Conservation (phyloP, 1,139 yeast species). For the Yamadazyma conglobata region DNA sequence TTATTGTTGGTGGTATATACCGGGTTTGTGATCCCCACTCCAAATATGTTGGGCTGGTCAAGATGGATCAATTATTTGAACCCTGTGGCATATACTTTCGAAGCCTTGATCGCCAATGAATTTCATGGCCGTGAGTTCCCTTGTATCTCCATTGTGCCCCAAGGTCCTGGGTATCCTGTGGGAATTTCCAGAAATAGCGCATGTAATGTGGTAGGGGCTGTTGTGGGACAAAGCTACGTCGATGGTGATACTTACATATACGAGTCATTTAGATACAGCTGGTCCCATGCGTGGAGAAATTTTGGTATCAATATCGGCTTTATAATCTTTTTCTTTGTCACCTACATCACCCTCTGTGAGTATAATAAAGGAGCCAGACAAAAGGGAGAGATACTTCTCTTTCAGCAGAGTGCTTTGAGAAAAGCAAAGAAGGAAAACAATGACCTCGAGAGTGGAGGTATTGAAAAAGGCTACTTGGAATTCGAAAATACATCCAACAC, state of each 20-base stretch:
- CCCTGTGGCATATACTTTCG: constrained; percentile 58
- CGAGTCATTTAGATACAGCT: constrained; percentile 45
- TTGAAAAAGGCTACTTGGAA: constrained; percentile 7
- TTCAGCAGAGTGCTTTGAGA: constrained; percentile 37
- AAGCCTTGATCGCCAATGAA: constrained; percentile 53
- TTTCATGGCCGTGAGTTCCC: constrained; percentile 46
- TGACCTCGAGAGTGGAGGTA: constrained; percentile 16
- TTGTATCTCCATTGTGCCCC: constrained; percentile 45
- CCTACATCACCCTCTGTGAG: constrained; percentile 60
- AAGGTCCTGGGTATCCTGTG: constrained; percentile 46
- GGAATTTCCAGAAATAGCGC: constrained; percentile 23
- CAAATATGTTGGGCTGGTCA: constrained; percentile 61
- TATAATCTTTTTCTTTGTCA: constrained; percentile 48
- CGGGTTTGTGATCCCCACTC: constrained; percentile 57
- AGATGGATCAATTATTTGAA: constrained; percentile 58
- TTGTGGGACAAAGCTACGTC: constrained; percentile 52
- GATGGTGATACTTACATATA: constrained; percentile 56
- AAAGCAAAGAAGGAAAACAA: constrained; percentile 14
- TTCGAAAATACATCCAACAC: constrained; percentile 4
- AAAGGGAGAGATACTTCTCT: constrained; percentile 78
- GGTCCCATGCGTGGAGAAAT: constrained; percentile 80
- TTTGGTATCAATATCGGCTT: constrained; percentile 67
- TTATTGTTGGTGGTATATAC: constrained; percentile 52
- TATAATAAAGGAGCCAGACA: constrained; percentile 71
- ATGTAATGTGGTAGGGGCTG: constrained; percentile 64